phyloP scores from a whole-genome alignment of 2,329 filamentous ascomycete species.

The Trichoderma guizhouense region DNA sequence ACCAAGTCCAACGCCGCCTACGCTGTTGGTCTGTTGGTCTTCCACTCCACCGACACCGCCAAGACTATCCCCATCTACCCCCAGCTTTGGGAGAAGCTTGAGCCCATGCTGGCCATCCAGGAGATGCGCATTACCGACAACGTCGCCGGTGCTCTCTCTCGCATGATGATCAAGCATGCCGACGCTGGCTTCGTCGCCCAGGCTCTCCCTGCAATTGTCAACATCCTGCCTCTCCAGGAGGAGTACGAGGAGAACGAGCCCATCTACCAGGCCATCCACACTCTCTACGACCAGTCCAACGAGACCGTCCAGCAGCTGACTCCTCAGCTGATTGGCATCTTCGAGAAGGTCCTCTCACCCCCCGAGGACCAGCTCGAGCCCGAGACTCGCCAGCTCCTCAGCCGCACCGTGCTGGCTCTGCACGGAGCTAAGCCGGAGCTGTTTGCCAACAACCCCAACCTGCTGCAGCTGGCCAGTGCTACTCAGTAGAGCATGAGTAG shows the following conservation, averaged over 20 bases:
- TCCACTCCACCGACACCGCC: constrained; percentile 69
- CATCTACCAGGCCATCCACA: constrained; percentile 84
- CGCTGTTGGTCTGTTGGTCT: constrained; percentile 78
- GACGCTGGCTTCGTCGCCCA: constrained; percentile 75
- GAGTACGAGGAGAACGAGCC: constrained; percentile 97
- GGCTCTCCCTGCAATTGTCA: constrained; percentile 76
- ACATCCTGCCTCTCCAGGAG: constrained; percentile 80
- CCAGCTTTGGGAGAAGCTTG: constrained; percentile 78
- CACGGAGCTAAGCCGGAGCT: constrained; percentile 37
- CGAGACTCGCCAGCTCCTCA: constrained; percentile 64
- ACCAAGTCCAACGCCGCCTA: constrained; percentile 95
- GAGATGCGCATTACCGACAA: constrained; percentile 88
- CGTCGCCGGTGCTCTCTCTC: constrained; percentile 82
- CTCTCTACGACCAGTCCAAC: constrained; percentile 73
- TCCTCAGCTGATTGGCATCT: constrained; percentile 64
- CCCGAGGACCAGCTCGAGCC: constrained; percentile 74
- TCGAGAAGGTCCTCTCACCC: constrained; percentile 67
- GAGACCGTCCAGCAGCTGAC: constrained; percentile 67
- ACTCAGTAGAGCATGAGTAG: constrained; percentile 15
- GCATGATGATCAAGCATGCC: constrained; percentile 90
- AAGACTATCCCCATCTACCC: constrained; percentile 73
- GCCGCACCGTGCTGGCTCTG: constrained; percentile 57
- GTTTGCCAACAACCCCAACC: constrained; percentile 31
- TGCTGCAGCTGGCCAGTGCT: constrained; percentile 32
- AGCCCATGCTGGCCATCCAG: constrained; percentile 74